Evolutionary conservation across 306 rosid species (phyloP).

Genomic region (Bauhinia variegata): DNA sequence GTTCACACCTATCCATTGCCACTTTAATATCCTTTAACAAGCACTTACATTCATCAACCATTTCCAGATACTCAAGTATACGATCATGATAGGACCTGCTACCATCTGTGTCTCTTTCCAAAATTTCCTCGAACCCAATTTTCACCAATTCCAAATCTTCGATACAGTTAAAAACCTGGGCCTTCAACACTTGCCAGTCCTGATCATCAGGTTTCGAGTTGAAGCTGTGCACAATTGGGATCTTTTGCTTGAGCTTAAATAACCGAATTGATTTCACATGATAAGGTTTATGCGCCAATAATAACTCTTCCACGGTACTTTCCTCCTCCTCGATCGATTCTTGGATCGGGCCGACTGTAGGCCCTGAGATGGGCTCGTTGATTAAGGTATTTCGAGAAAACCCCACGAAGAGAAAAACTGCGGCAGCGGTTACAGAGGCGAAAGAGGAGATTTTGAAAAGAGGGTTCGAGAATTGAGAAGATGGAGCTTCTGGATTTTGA

Average conservation of each 20-base stretch:
- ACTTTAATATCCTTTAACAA: slow-evolving; percentile 43
- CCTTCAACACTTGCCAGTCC: slow-evolving; percentile 44
- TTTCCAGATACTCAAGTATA: slow-evolving; percentile 43
- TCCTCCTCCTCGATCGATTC: slow-evolving; percentile 25
- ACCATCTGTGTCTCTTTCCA: slow-evolving; percentile 41
- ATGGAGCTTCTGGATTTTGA: slow-evolving; percentile 21
- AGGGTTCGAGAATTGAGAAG: neutral
- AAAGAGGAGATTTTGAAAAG: slow-evolving; percentile 16
- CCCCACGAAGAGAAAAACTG: slow-evolving; percentile 40
- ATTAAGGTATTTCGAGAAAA: slow-evolving; percentile 11
- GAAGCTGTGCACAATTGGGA: slow-evolving; percentile 43
- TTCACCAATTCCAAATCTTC: slow-evolving; percentile 40
- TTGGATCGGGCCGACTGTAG: slow-evolving; percentile 19
- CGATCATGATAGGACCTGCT: slow-evolving; percentile 34
- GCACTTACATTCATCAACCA: slow-evolving; percentile 39
- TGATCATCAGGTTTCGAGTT: slow-evolving; percentile 36
- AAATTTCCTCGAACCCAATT: slow-evolving; percentile 48
- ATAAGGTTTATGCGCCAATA: neutral
- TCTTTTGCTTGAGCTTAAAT: slow-evolving; percentile 40
- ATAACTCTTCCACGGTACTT: neutral
- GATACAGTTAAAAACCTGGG: slow-evolving; percentile 40
- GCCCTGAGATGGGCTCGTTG: slow-evolving; percentile 1
- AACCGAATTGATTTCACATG: neutral
- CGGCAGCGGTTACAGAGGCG: slow-evolving; percentile 31
- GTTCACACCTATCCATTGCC: slow-evolving; percentile 47